Conservation (phyloP, 192 early-diverging fungal genomes). For the Podila horticola region DNA sequence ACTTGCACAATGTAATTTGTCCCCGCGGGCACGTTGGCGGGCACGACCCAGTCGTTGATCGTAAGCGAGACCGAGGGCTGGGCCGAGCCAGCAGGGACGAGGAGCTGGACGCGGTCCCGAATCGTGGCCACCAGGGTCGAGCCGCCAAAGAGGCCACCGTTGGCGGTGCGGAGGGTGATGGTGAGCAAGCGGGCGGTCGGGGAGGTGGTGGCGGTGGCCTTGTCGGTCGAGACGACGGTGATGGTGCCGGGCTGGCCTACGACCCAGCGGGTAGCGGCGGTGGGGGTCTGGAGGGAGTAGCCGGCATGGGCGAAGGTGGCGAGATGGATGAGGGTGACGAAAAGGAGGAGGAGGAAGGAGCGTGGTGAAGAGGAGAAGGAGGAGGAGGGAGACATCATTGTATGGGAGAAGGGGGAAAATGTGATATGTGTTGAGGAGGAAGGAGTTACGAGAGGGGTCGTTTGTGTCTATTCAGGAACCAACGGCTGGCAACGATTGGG, state of each 20-base stretch:
- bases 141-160: constrained; percentile 1
- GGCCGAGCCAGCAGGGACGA: constrained; percentile 3
- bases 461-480: neutral
- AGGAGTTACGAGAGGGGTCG: neutral
- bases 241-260: constrained; percentile 20
- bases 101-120: constrained; percentile 21
- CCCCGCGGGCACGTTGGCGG: constrained; percentile 15
- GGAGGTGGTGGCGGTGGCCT: constrained; percentile 7
- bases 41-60: constrained; percentile 29
- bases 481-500: too few relatives aligned
- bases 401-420: neutral
- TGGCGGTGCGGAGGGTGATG: constrained; percentile 4
- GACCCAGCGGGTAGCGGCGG: constrained; percentile 29
- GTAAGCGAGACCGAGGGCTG: neutral
- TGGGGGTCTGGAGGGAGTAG: constrained; percentile 25
- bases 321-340: neutral
- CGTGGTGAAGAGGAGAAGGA: neutral
- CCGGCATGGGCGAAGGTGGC: neutral
- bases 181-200: constrained; percentile 17
- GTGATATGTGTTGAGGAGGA: neutral
- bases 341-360: constrained; percentile 7
- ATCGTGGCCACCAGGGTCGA: constrained; percentile 4
- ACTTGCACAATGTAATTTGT: constrained; percentile 24
- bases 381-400: neutral
- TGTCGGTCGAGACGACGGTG: constrained; percentile 16